Conservation (phyloP, 2,329 filamentous ascomycete genomes). For the Hortaea sp. region DNA sequence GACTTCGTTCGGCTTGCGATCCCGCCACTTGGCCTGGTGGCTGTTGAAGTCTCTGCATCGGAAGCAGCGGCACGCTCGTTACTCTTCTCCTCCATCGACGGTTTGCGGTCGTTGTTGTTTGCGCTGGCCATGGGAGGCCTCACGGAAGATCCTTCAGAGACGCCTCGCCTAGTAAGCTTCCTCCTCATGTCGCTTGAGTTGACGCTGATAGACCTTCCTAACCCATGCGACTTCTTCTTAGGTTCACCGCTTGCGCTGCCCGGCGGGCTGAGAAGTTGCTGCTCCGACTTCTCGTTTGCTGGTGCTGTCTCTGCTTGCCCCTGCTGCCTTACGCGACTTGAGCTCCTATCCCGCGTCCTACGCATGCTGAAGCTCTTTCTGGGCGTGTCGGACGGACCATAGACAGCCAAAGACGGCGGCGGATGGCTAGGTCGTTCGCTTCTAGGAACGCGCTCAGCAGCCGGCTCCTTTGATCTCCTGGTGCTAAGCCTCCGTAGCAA, state of each 20-base stretch:
- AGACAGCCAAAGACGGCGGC: slow-evolving; percentile 70
- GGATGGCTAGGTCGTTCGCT: slow-evolving; percentile 52
- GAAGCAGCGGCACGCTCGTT: slow-evolving; percentile 33
- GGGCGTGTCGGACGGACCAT: slow-evolving; percentile 62
- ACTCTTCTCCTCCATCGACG: slow-evolving; percentile 25
- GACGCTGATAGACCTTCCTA: slow-evolving; percentile 83
- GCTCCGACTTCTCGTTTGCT: slow-evolving; percentile 3
- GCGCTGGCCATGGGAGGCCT: slow-evolving; percentile 18
- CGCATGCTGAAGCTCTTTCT: slow-evolving; percentile 86
- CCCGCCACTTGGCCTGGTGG: slow-evolving; percentile 38
- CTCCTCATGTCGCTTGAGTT: slow-evolving; percentile 75
- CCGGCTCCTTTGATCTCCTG: slow-evolving; percentile 57
- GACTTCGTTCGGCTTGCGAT: slow-evolving; percentile 72
- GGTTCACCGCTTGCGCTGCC: slow-evolving; percentile 34
- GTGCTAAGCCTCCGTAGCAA: slow-evolving; percentile 87
- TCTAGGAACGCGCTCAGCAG: slow-evolving; percentile 36
- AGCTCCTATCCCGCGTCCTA: slow-evolving; percentile 47
- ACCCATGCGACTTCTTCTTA: slow-evolving; percentile 40
- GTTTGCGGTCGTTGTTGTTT: slow-evolving; percentile 22
- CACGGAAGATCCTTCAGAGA: slow-evolving; percentile 42
- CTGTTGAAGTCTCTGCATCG: slow-evolving; percentile 33
- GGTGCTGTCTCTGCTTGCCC: not conserved
- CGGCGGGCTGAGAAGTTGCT: slow-evolving; percentile 55
- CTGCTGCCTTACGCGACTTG: slow-evolving; percentile 40
- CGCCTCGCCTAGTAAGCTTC: slow-evolving; percentile 47